A percentile compares a stretch with the other conserved stretches of the same genome.
Conservation (phyloP, 805 yeast genomes). For the Babjeviella inositovora region DNA sequence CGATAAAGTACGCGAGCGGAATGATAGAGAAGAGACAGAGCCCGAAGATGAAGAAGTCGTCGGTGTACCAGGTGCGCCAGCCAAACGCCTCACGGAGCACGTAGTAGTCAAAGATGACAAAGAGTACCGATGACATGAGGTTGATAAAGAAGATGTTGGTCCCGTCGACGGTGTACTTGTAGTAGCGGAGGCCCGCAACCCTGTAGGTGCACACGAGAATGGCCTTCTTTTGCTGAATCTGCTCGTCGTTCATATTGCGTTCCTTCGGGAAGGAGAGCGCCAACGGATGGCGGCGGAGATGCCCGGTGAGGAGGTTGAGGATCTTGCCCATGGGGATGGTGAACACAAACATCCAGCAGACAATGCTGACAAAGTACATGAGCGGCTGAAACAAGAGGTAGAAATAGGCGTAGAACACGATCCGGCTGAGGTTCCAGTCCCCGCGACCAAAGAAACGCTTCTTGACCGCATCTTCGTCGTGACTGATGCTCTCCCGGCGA, state of each 20-base stretch:
- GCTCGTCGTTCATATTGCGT: slow-evolving; percentile 17
- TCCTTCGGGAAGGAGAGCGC: slow-evolving; percentile 60
- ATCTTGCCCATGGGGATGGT: slow-evolving; percentile 91
- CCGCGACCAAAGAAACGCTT: slow-evolving; percentile 82
- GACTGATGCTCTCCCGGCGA: not conserved
- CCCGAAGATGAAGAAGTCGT: slow-evolving; percentile 52
- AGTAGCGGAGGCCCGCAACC: slow-evolving; percentile 83
- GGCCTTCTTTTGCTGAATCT: slow-evolving; percentile 26
- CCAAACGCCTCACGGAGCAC: slow-evolving; percentile 32
- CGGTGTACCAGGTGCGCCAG: slow-evolving; percentile 24
- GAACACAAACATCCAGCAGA: slow-evolving; percentile 75
- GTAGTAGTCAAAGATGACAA: slow-evolving; percentile 70
- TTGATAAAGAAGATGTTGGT: slow-evolving; percentile 88
- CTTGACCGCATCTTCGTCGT: slow-evolving; percentile 12
- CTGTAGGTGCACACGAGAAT: slow-evolving; percentile 82
- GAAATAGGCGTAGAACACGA: slow-evolving; percentile 57
- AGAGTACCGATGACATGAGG: slow-evolving; percentile 59
- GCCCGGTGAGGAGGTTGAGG: slow-evolving; percentile 47
- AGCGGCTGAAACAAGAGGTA: slow-evolving; percentile 61
- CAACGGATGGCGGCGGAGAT: slow-evolving; percentile 79
- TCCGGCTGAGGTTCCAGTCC: slow-evolving; percentile 73
- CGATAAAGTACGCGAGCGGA: slow-evolving; percentile 92
- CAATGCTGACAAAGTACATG: slow-evolving; percentile 28
- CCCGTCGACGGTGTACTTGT: slow-evolving; percentile 92
- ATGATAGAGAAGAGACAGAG: slow-evolving; percentile 72